Conservation (phyloP, 2,329 filamentous ascomycete species). For the Aspergillus japonicus region DNA sequence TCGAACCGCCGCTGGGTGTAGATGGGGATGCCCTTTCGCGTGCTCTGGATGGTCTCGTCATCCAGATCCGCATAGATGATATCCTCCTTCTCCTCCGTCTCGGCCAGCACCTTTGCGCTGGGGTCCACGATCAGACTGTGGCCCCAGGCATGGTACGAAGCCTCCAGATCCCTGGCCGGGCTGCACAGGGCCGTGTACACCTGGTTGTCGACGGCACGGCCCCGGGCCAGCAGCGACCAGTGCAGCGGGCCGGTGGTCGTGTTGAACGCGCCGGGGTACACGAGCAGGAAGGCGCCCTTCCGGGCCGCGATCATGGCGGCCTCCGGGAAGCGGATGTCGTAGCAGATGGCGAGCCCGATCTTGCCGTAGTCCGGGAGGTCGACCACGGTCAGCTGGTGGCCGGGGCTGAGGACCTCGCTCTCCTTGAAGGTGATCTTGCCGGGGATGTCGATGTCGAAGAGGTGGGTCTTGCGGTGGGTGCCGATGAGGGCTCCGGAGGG, state of each 20-base stretch:
- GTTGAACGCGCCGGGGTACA: slow-evolving; percentile 98
- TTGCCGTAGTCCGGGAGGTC: slow-evolving; percentile 86
- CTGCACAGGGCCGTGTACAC: slow-evolving; percentile 90
- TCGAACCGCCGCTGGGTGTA: slow-evolving; percentile 86
- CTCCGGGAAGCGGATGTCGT: slow-evolving; percentile 96
- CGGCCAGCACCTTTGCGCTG: slow-evolving; percentile 74
- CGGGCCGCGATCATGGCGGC: slow-evolving; percentile 84
- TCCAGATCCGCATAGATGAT: slow-evolving; percentile 73
- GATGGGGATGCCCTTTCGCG: slow-evolving; percentile 80
- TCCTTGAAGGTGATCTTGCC: slow-evolving; percentile 91
- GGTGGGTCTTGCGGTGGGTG: slow-evolving; percentile 87
- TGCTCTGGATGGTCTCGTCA: slow-evolving; percentile 67
- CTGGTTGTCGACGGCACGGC: slow-evolving; percentile 89
- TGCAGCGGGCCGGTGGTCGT: slow-evolving; percentile 87
- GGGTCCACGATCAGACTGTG: slow-evolving; percentile 88
- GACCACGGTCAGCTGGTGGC: slow-evolving; percentile 80
- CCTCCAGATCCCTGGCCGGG: slow-evolving; percentile 75
- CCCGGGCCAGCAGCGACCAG: slow-evolving; percentile 80
- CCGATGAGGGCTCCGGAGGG: slow-evolving; percentile 77
- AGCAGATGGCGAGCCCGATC: slow-evolving; percentile 90
- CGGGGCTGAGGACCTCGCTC: slow-evolving; percentile 81
- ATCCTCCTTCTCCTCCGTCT: slow-evolving; percentile 75
- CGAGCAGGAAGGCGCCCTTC: slow-evolving; percentile 77
- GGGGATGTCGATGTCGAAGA: slow-evolving; percentile 97
- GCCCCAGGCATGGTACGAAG: slow-evolving; percentile 85